Evolutionary conservation across 768 basidiomycete genomes (phyloP), one percentile per base, ranked within the genome.

Genomic region (Boletus speciosus): DNA sequence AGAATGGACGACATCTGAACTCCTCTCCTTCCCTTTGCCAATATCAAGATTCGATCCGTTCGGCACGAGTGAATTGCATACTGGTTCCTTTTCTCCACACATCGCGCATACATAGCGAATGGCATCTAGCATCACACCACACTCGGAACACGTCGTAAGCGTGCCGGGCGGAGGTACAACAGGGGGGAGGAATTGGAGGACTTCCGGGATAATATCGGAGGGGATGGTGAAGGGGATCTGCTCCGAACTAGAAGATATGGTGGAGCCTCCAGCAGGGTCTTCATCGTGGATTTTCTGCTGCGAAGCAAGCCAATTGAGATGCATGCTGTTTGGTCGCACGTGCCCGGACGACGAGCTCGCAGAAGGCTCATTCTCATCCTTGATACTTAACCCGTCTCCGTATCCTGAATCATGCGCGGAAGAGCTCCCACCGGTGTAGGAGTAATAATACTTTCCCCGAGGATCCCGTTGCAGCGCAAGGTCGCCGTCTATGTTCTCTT

Each of bases 21-120:
- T 35, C 76, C 51, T 75, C 77, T 45, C 74, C 77, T 70, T 87
- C 32, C 81, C 81, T 57, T 84, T 82, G 41, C 68, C 54, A 47
- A 65, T 23, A 49, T 59, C 55, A 19, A 53, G 43, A 40, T 11
- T 56, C 27, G 55, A 59, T 42, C 55, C 58, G 31, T 48, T 57
- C 29, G 44, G 38, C 10, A 23, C 31, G 21, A 55, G 46, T 56
- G 51, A 54, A 56, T 47, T 57, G 57, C 55, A 40, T 5, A 67
- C 63, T 6, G 87, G 81, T 44, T 78, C 71, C 67, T 85, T 90
- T 70, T 90, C 88, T 9, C 92, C 93, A 62, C 94, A 96, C 23
- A 85, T 87, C 5, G 86, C 79, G 64, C 95, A 98, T 14, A 95
- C 86, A 68, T 98, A 97, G 43, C 91, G 85, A 67, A 96, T 83